A percentile compares a stretch with the other conserved stretches of the same genome.
phyloP scores from a whole-genome alignment of 257 asterid genomes.

The Ehretia macrophylla region DNA sequence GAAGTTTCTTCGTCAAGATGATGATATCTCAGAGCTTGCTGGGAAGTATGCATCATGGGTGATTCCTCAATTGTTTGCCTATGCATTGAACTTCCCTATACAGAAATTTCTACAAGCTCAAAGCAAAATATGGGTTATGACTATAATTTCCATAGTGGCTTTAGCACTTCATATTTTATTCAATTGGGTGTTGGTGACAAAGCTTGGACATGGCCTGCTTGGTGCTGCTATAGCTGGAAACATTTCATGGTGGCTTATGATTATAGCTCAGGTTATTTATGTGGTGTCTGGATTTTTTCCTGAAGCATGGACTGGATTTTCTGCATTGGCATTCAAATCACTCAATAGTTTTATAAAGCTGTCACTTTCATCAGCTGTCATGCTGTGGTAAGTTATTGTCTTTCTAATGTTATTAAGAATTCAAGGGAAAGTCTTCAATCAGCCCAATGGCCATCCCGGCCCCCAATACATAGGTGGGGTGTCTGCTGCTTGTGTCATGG shows the following conservation, averaged over 20 bases:
- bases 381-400: slow-evolving; percentile 58
- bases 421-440: background rate
- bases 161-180: slow-evolving; percentile 57
- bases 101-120: slow-evolving; percentile 88
- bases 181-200: slow-evolving; percentile 60
- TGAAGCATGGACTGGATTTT: slow-evolving; percentile 80
- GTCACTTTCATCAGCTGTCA: slow-evolving; percentile 82
- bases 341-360: slow-evolving; percentile 58
- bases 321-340: slow-evolving; percentile 53
- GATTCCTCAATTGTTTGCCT: slow-evolving; percentile 71
- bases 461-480: too few species aligned
- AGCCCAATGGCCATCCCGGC: too few species aligned
- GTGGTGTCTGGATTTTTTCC: slow-evolving; percentile 65
- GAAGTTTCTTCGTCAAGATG: slow-evolving; percentile 39
- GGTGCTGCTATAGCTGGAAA: slow-evolving; percentile 91
- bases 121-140: slow-evolving; percentile 86
- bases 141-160: slow-evolving; percentile 38
- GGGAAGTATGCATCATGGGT: slow-evolving; percentile 70
- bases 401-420: background rate
- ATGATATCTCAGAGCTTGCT: slow-evolving; percentile 43
- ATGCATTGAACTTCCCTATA: slow-evolving; percentile 66
- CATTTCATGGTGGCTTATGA: slow-evolving; percentile 78
- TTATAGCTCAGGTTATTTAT: slow-evolving; percentile 63
- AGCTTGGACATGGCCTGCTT: slow-evolving; percentile 46
- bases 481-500: too few species aligned